phyloP scores from a whole-genome alignment of 306 rosid genomes.

The Aeschynomene evenia region DNA sequence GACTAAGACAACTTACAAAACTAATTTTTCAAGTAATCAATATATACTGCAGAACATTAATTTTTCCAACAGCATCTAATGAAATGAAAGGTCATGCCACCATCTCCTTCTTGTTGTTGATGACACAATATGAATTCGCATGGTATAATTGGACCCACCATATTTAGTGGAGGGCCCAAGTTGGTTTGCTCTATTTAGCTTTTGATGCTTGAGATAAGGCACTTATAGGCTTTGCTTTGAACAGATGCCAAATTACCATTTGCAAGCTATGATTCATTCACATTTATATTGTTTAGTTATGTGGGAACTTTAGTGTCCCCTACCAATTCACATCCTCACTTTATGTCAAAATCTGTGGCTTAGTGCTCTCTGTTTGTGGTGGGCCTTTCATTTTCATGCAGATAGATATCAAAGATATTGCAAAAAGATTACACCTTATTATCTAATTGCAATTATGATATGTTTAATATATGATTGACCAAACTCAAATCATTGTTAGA shows the following conservation, averaged over 20 bases:
- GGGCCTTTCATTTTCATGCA: constrained; percentile 36
- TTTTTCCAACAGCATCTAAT: too few relatives aligned
- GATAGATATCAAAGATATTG: constrained; percentile 19
- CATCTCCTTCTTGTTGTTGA: not conserved
- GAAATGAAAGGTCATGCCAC: constrained; percentile 10
- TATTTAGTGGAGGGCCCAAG: constrained; percentile 31
- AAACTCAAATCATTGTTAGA: constrained; percentile 11
- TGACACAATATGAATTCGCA: constrained; percentile 39
- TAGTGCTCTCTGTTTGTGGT: constrained; percentile 42
- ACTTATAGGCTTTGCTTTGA: constrained; percentile 23
- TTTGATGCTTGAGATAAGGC: constrained; percentile 38
- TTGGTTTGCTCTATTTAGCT: constrained; percentile 26
- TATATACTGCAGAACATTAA: too few relatives aligned
- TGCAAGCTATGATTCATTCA: constrained; percentile 29
- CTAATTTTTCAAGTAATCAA: too few relatives aligned
- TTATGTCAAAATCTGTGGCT: constrained; percentile 39
- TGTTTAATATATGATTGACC: constrained; percentile 23
- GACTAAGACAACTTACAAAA: too few relatives aligned
- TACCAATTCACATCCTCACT: constrained; percentile 29
- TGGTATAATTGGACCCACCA: constrained; percentile 26
- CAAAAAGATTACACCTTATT: constrained; percentile 30
- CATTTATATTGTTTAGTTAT: constrained; percentile 37
- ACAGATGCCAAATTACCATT: constrained; percentile 37
- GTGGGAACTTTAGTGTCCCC: constrained; percentile 24
- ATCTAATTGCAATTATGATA: constrained; percentile 26